Evolutionary conservation across 306 rosid genomes (phyloP), one percentile per base, ranked within the genome.

Genomic region (Quercus robur): DNA sequence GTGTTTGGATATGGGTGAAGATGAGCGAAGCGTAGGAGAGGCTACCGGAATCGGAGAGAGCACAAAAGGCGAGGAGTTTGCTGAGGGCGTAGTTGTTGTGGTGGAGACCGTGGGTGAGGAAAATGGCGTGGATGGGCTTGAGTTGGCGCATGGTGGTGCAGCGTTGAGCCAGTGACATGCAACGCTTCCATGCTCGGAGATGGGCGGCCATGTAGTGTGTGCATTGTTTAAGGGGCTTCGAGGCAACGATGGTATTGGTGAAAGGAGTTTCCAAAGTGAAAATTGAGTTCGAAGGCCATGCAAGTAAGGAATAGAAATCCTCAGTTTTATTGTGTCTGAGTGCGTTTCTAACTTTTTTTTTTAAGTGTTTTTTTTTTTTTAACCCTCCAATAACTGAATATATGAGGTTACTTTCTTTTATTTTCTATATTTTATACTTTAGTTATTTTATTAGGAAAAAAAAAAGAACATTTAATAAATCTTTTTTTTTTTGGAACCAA

Each of bases 41-140:
- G 77, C 38, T 30, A 62, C 84, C 85, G 44, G 84, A 75, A 77
- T 75, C 44, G 10, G 85, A 75, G 21, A 81, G 77, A 1, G 87
- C 77, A 71, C 85, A 86, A 31, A 87, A 84, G 75, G 78, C 57
- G 44, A 84, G 23, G 80, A 86, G 90, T 44, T 86, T 86, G 84
- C 82, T 78, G 75, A 84, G 5, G 74, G 84, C 87, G 67, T 71
- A 83, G 84, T 81, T 84, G 84, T 80, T 77, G 44, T 67, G 78
- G 76, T 82, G 84, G 69, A 84, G 80, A 30, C 88, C 86, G 13
- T 56, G 75, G 59, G 79, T 70, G 86, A 82, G 61, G 81, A 82
- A 84, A 83, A 70, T 25, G 35, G 90, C 86, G 81, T 84, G 90
- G 58, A 74, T 74, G 79, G 83, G 70, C 75, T 74, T 84, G 64